Evolutionary conservation across 768 basidiomycete species (phyloP), one percentile per base, ranked within the genome.

Genomic region (Suillus spraguei): DNA sequence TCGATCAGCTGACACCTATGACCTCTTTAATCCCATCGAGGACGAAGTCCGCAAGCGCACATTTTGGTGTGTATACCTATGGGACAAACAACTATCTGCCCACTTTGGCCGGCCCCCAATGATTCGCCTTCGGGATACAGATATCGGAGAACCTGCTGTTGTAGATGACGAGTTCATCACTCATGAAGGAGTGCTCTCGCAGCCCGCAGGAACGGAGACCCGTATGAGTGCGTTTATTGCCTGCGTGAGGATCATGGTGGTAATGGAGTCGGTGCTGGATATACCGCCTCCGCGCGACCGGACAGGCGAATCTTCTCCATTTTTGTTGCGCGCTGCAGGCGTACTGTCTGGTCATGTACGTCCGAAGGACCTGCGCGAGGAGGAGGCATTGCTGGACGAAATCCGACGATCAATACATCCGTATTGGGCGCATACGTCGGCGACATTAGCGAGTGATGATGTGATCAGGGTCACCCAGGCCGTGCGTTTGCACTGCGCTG

Each of bases 41-140:
- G 90, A 92, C 64, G 94, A 97, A 74, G 87, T 95, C 35, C 85
- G 95, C 63, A 97, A 96, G 76, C 88, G 95, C 68, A 97, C 95
- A 0, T 97, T 97, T 75, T 97, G 95, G 94, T 93, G 93, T 64
- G 93, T 96, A 33, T 97, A 97, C 77, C 84, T 93, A 58, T 97
- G 95, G 95, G 95, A 97, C 77, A 97, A 97, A 77, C 95, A 96
- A 70, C 86, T 95, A 8, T 81, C 87, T 13, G 90, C 92, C 63
- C 90, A 94, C 75, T 96, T 97, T 73, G 95, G 95, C 32, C 82
- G 95, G 32, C 95, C 95, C 38, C 87, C 94, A 3, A 85, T 95
- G 81, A 83, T 97, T 67, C 85, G 94, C 53, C 77, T 96, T 65
- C 83, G 92, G 65, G 95, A 97, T 72, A 95, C 94, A 76, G 95